A percentile compares a stretch with the other conserved stretches of the same genome.
These are phyloP conservation scores for Mycena rosella DNA, from an alignment of 768 basidiomycete genomes.

Conservation along the genomic window DNA sequence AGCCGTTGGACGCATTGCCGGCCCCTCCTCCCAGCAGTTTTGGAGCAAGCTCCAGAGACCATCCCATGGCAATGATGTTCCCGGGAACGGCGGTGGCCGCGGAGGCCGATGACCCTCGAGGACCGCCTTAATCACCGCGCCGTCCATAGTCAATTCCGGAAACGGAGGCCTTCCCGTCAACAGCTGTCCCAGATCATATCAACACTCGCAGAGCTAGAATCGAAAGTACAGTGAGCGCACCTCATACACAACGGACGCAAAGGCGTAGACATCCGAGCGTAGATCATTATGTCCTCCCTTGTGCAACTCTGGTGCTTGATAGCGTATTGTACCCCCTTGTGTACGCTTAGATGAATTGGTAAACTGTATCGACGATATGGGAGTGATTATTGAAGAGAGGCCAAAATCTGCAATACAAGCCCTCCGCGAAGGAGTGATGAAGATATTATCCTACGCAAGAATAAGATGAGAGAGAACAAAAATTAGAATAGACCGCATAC, in stretches of 20 bases:
- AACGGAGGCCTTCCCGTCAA: constrained; percentile 11
- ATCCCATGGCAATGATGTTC: background rate
- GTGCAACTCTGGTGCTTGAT: constrained; percentile 54
- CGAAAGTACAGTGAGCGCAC: background rate
- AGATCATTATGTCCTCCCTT: constrained; percentile 30
- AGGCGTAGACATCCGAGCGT: constrained; percentile 55
- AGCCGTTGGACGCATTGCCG: background rate
- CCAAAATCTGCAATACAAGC: too few species aligned
- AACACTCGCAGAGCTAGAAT: background rate
- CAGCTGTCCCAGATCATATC: constrained; percentile 4
- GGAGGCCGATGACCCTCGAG: too few species aligned
- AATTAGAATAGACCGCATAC: too few species aligned
- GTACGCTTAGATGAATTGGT: too few species aligned
- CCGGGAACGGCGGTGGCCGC: background rate
- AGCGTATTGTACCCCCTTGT: too few species aligned
- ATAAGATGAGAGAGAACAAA: too few species aligned
- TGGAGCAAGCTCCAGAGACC: constrained; percentile 16
- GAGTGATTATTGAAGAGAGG: too few species aligned
- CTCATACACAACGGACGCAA: constrained; percentile 57
- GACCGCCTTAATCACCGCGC: constrained; percentile 1
- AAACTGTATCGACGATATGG: too few species aligned
- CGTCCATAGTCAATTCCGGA: background rate
- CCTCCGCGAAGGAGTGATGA: too few species aligned
- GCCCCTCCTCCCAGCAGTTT: too few species aligned
- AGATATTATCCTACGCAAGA: too few species aligned